A percentile compares a stretch with the other conserved stretches of the same genome.
Evolutionary conservation across 2,329 filamentous ascomycete genomes (phyloP).

Genomic region (Aspergillus udagawae): DNA sequence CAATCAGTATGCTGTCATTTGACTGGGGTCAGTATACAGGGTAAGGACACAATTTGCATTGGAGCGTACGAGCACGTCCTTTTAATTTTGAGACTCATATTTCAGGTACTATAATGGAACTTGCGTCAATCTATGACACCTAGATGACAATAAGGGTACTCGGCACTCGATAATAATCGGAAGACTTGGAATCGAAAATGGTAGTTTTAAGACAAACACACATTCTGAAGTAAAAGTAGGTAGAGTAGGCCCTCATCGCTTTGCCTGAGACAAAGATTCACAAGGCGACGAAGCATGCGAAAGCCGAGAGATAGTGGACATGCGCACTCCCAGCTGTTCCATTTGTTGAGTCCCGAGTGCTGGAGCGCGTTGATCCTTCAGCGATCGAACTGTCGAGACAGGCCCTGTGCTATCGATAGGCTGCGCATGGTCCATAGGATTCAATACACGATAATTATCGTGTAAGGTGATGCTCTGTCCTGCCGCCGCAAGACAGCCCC

Average conservation of each 20-base stretch:
- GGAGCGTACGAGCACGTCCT: neutral
- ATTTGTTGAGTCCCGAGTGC: too few species aligned
- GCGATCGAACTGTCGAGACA: neutral
- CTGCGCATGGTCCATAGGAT: neutral
- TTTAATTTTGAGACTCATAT: neutral
- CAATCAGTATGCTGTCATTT: neutral
- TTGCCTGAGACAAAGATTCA: neutral
- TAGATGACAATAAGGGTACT: neutral
- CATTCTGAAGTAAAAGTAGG: neutral
- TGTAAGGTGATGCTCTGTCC: neutral
- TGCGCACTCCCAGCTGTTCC: neutral
- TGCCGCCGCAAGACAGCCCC: slow-evolving; percentile 12
- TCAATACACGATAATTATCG: too few species aligned
- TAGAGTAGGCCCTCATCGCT: neutral
- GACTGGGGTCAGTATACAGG: neutral
- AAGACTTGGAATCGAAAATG: neutral
- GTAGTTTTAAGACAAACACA: neutral
- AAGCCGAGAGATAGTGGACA: too few species aligned
- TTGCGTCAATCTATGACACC: neutral
- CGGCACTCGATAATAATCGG: neutral
- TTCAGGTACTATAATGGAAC: neutral
- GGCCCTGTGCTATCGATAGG: neutral
- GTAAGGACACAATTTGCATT: neutral
- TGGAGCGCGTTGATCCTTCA: too few species aligned
- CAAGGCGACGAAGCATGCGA: neutral